Evolutionary conservation across 163 green algal species (phyloP), one percentile per base, ranked within the genome.

Genomic region (Coccomyxa subellipsoidea): DNA sequence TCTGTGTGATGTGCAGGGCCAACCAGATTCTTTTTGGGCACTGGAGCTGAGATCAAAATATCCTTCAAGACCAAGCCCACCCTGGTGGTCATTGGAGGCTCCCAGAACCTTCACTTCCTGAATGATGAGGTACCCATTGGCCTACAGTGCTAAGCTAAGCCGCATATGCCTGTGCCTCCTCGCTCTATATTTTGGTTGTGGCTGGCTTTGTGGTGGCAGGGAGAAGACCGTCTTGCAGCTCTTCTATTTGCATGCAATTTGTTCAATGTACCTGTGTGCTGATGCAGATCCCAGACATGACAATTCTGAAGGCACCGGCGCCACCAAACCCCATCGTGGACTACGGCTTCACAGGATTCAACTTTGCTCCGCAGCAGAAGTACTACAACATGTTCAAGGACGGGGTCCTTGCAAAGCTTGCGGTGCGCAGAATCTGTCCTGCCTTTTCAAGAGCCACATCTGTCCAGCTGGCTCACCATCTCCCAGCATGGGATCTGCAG

Each of bases 61-160:
- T 34, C 1, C 6, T 73, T 73, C 66, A 32, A 73, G 66, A 34
- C 66, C 21, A 73, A 34, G 66, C 66, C 66, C 29, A 34, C 29
- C 1, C 10, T 73, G 29, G 66, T 73, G 29, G n/a, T 73, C 66
- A 73, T 34, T 73, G 66, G 66, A 32, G 66, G 66, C 29, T 73
- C 66, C 66, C 66, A 73, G 66, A 73, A 73, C n/a, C 66, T 73
- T 18, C 29, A 73, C 21, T 73, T 73, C 66, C 27, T 73, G 18
- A 73, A 73, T 73, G 66, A 73, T 34, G 29, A 32, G 4, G 66
- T 73, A 73, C 47, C 15, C 47, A 12, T 8, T 59, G 15, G 15
- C 23, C 15, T 18, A 59, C 47, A 2, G 23, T 59, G 47, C 5
- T 18, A 59, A 59, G 21, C 15, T 8, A 7, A 5, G 47, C 23